Base-by-base conservation (phyloP, 805 yeast species). In the Helenozyma baotianmanensis region DNA sequence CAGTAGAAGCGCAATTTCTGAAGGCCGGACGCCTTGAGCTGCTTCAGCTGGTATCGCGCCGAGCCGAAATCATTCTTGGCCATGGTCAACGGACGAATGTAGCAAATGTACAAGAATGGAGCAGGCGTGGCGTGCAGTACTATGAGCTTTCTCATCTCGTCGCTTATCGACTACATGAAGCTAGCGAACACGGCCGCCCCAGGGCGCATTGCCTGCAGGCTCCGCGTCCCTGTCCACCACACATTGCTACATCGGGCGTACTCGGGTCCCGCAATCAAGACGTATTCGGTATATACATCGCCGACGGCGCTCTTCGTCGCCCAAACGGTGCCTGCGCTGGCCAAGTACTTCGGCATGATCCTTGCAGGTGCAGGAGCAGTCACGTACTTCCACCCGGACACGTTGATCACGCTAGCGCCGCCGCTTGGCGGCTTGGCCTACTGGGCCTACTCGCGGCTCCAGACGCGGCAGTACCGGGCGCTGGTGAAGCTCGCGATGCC, bases 1-100 rank as follows among this genome's bases (percentile, higher is more conserved):
- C 99, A 92, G 58, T 88, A 94, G 70, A 77, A 90, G 40, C 77
- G 70, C 32, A 92, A 73, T 51, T 84, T 80, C 58, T 89, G 97
- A 16, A 89, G 76, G 2, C 97, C 97, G 29, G 75, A 68, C 16
- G 86, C 77, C 60, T 84, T 85, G 70, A 85, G 72, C 55, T 81
- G 78, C 49, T 84, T 86, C 19, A 90, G 72, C 30, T 82, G 63
- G 54, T 75, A 76, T 53, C 82, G 82, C 21, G 95, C 67, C 10
- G 63, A 51, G 8, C 72, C 74, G 9, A 59, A 17, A 24, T 64
- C 70, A 15, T 71, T 66, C 42, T 42, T 40, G 3, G 54, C 59
- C 62, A 58, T 57, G 2, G 21, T 9, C n/a, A n/a, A n/a, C n/a
- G n/a, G n/a, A n/a, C n/a, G n/a, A n/a, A n/a, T n/a, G n/a, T n/a